These are phyloP conservation scores for Yamadazyma scolyti DNA, from an alignment of 805 yeast genomes.

Conservation along the genomic window DNA sequence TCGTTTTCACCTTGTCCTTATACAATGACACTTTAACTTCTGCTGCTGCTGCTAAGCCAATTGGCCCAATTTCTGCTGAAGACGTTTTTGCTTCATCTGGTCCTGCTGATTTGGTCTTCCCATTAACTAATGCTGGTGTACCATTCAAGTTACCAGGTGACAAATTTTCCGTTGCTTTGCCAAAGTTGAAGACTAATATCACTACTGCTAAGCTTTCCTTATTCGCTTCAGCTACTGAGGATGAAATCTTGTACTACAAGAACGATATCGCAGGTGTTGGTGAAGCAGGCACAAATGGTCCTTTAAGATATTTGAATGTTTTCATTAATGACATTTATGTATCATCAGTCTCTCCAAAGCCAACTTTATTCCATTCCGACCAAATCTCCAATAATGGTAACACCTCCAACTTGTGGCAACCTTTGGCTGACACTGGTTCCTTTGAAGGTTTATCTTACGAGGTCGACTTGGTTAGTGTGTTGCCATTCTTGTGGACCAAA, in stretches of 20 bases:
- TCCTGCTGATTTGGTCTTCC: constrained; percentile 19
- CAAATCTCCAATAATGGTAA: constrained; percentile 11
- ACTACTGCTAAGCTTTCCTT: constrained; percentile 18
- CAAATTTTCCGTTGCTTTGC: constrained; percentile 15
- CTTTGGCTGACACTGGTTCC: constrained; percentile 23
- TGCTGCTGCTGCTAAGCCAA: constrained; percentile 7
- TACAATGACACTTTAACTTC: constrained; percentile 13
- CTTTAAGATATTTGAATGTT: constrained; percentile 23
- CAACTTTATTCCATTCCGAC: constrained; percentile 24
- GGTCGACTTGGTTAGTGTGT: constrained; percentile 20
- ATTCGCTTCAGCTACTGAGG: constrained; percentile 24
- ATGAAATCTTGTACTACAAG: constrained; percentile 18
- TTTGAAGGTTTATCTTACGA: constrained; percentile 24
- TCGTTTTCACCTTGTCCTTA: constrained; percentile 18
- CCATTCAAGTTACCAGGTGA: constrained; percentile 19
- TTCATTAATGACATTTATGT: constrained; percentile 17
- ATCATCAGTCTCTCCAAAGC: constrained; percentile 23
- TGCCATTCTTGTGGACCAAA: constrained; percentile 25
- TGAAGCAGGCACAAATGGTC: constrained; percentile 14
- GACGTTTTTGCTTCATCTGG: constrained; percentile 15
- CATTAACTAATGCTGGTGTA: constrained; percentile 16
- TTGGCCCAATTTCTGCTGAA: constrained; percentile 7
- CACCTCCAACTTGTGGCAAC: constrained; percentile 16
- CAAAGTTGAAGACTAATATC: constrained; percentile 16
- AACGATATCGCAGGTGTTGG: constrained; percentile 12